Evolutionary conservation across 805 yeast species (phyloP).

Genomic region (Saturnispora diversa): DNA sequence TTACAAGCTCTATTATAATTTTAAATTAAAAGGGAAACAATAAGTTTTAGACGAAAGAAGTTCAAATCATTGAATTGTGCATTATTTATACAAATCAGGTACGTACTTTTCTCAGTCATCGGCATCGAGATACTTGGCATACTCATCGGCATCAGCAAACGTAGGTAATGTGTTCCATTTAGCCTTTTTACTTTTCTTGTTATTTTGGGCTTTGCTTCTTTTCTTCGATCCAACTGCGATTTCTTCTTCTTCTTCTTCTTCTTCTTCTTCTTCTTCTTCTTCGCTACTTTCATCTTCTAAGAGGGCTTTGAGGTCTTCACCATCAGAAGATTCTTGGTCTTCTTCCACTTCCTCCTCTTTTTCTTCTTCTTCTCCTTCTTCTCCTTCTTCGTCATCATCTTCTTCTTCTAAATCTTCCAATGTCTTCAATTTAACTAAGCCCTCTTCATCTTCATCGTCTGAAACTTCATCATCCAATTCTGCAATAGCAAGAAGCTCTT

Average conservation of each 20-base stretch:
- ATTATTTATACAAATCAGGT: no score
- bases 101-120: no score
- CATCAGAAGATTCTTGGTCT: slow-evolving; percentile 22
- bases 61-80: no score
- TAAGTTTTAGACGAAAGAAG: no score
- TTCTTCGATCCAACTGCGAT: slow-evolving; percentile 16
- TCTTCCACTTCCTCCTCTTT: slow-evolving; percentile 20
- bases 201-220: slow-evolving; percentile 16
- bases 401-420: no score
- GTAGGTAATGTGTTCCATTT: slow-evolving; percentile 66
- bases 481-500: slow-evolving; percentile 25
- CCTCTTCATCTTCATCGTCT: slow-evolving; percentile 23
- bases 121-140: slow-evolving; percentile 62
- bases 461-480: slow-evolving; percentile 32
- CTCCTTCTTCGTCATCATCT: slow-evolving; percentile 25
- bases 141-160: slow-evolving; percentile 85
- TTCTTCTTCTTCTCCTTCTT: slow-evolving; percentile 12
- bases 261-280: slow-evolving; percentile 16
- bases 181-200: slow-evolving; percentile 29
- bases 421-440: slow-evolving; percentile 27
- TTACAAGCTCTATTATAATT: no score
- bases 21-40: no score
- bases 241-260: slow-evolving; percentile 24
- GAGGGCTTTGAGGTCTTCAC: slow-evolving; percentile 22
- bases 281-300: slow-evolving; percentile 22